Conservation (phyloP, 2,329 filamentous ascomycete genomes). For the Ceratocystis smalleyi region DNA sequence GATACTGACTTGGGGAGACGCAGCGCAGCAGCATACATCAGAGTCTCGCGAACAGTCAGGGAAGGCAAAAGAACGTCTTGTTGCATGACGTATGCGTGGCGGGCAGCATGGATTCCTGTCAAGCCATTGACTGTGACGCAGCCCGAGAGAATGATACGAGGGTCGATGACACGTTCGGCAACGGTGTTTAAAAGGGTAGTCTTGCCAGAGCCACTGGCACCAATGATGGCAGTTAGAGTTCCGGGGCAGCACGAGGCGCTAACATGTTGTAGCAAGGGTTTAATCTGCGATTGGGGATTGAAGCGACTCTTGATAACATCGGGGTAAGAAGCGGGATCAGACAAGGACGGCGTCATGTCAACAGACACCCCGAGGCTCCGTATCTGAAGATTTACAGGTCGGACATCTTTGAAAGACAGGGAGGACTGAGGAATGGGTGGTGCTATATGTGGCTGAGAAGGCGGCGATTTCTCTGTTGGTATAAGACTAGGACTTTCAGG, state of each 20-base stretch:
- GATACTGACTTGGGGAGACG: constrained; percentile 49
- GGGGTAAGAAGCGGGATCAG: constrained; percentile 33
- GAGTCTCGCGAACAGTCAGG: constrained; percentile 59
- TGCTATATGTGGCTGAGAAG: background rate
- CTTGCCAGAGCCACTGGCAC: constrained; percentile 59
- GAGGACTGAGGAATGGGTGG: constrained; percentile 20
- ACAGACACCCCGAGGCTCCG: constrained; percentile 40
- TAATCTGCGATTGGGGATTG: constrained; percentile 27
- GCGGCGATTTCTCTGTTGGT: background rate
- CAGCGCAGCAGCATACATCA: constrained; percentile 57
- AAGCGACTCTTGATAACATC: constrained; percentile 27
- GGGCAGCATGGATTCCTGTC: constrained; percentile 36
- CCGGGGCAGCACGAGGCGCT: constrained; percentile 48
- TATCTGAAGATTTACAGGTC: constrained; percentile 38
- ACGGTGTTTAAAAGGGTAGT: constrained; percentile 56
- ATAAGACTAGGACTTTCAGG: background rate
- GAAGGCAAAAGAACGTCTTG: constrained; percentile 60
- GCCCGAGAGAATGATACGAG: constrained; percentile 37
- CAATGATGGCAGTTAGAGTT: constrained; percentile 59
- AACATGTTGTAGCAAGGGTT: constrained; percentile 46
- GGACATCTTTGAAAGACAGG: constrained; percentile 37
- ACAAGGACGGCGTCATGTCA: constrained; percentile 40
- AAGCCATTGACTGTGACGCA: constrained; percentile 45
- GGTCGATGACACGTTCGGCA: constrained; percentile 50
- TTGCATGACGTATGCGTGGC: constrained; percentile 59